Base-by-base conservation (phyloP, 768 basidiomycete species). In the Hygrocybe coccinea region DNA sequence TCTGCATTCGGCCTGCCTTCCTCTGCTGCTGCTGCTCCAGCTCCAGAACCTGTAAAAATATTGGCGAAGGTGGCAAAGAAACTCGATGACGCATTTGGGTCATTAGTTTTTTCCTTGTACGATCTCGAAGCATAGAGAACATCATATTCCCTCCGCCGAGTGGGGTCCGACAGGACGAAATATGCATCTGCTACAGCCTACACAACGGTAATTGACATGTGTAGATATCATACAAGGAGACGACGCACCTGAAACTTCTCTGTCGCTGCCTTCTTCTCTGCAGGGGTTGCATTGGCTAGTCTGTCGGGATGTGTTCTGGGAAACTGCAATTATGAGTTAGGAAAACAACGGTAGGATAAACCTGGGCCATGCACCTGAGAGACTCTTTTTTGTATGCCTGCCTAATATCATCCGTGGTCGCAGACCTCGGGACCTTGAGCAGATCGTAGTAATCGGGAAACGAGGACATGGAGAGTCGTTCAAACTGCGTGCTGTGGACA, bases 171-270 rank as follows among this genome's bases (percentile, higher is more conserved):
- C 36, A 97, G 81, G 24, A 95, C 89, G 67, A 91, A 97, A 72
- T 95, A 95, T 15, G 93, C 93, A 69, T 97, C 94, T 52, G 94
- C 92, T 59, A 97, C 85, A 7, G 87, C 84, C 87, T 88, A 65
- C n/a, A 48, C 25, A 14, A 37, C 33, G 15, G 37, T 59, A 33
- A 59, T 36, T n/a, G 25, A 49, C 46, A 52, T 45, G 14, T 35
- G 25, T 33, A 50, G 5, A 44, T 43, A 5, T 2, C 14, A 24
- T 12, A 10, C 48, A 41, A 50, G 33, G 22, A 33, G 53, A 29
- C 50, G 43, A 10, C n/a, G 19, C 60, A 85, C 90, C 76, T 93
- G 91, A 68, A 95, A 95, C 54, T 78, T 78, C 69, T 93, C 92
- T 2, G 94, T 97, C 0, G 93, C 86, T 12, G 63, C 67, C 62